Conservation (phyloP, 225 moss, liverwort and hornwort species). For the Sphagnum contortum region DNA sequence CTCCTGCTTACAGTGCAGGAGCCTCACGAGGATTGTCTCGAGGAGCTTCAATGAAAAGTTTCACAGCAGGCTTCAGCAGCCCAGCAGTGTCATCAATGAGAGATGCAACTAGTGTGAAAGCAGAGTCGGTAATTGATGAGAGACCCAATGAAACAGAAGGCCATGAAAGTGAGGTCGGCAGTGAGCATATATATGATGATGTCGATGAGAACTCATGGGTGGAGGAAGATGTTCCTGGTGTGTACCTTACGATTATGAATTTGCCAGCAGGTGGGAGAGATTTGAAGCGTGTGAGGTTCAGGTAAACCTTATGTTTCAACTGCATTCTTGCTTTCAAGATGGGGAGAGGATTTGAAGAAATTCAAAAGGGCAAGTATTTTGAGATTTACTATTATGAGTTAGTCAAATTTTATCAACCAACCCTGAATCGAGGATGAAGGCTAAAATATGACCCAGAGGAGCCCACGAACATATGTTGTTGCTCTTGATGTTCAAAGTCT, state of each 20-base stretch:
- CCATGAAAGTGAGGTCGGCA: constrained; percentile 39
- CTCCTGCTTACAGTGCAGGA: constrained; percentile 44
- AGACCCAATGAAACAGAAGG: constrained; percentile 40
- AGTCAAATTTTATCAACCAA: too few relatives aligned
- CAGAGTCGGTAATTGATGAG: constrained; percentile 26
- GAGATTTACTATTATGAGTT: too few relatives aligned
- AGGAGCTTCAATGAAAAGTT: constrained; percentile 20
- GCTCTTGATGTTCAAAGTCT: too few relatives aligned
- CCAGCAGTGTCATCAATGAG: too few relatives aligned
- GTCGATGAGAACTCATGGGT: constrained; percentile 47
- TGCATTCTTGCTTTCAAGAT: too few relatives aligned
- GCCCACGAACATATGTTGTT: too few relatives aligned
- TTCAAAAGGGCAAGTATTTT: too few relatives aligned
- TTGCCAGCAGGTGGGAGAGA: constrained; percentile 49
- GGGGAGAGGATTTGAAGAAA: too few relatives aligned
- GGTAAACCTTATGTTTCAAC: constrained; percentile 13
- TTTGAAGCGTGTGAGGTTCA: constrained; percentile 63
- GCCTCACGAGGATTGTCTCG: constrained; percentile 4
- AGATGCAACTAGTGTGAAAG: constrained; percentile 18
- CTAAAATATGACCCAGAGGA: too few relatives aligned
- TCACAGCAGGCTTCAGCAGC: background rate
- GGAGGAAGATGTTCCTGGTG: constrained; percentile 62
- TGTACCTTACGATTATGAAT: constrained; percentile 48
- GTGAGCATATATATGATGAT: constrained; percentile 26
- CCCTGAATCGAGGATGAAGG: too few relatives aligned